phyloP scores from a whole-genome alignment of 2,329 filamentous ascomycete genomes.

The Phoma sp. region DNA sequence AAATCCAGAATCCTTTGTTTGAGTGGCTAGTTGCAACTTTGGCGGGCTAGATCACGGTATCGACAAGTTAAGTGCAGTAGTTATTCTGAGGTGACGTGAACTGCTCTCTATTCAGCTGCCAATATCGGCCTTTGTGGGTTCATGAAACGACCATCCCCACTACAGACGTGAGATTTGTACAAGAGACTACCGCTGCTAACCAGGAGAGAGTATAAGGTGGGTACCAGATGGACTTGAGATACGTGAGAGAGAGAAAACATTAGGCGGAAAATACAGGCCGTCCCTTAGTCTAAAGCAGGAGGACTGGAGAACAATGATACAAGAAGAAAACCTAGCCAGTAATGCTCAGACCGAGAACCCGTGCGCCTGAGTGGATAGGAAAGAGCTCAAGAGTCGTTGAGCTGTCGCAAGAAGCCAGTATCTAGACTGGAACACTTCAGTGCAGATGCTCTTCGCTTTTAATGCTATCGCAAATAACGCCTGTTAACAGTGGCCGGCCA shows the following conservation, averaged over 20 bases:
- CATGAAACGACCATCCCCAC: slow-evolving; percentile 31
- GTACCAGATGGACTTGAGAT: slow-evolving; percentile 31
- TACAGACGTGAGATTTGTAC: slow-evolving; percentile 18
- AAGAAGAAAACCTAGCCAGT: slow-evolving; percentile 24
- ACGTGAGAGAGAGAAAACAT: slow-evolving; percentile 27
- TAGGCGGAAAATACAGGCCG: slow-evolving; percentile 23
- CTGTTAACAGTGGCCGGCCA: slow-evolving; percentile 26
- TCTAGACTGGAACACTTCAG: slow-evolving; percentile 40
- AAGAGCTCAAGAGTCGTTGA: slow-evolving; percentile 21
- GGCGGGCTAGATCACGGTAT: background rate
- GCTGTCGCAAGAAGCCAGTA: slow-evolving; percentile 30
- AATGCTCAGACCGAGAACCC: slow-evolving; percentile 25
- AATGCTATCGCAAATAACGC: slow-evolving; percentile 30
- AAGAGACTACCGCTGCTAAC: slow-evolving; percentile 19
- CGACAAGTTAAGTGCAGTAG: background rate
- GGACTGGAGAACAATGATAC: slow-evolving; percentile 20
- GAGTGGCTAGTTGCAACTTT: background rate
- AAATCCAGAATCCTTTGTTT: background rate
- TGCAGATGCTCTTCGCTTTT: slow-evolving; percentile 42
- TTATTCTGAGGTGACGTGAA: slow-evolving; percentile 10
- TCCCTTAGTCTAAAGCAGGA: slow-evolving; percentile 24
- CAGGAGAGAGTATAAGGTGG: slow-evolving; percentile 9
- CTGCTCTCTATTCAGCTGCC: slow-evolving; percentile 40
- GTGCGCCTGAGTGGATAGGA: slow-evolving; percentile 1
- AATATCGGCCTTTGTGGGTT: slow-evolving; percentile 28